Conservation (phyloP, 305 asterid species). For the Fraxinus ornus region DNA sequence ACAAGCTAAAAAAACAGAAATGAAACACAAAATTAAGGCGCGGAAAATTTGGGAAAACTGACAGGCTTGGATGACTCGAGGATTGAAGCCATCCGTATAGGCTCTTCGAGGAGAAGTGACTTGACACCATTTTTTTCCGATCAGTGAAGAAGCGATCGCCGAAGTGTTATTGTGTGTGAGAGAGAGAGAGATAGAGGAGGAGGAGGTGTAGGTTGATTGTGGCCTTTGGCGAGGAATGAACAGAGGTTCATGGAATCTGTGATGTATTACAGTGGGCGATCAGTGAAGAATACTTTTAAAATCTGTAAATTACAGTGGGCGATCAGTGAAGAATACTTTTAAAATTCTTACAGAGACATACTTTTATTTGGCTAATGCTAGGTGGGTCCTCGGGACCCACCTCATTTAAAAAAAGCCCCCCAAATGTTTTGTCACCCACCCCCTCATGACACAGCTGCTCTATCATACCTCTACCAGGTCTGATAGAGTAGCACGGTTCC, state of each 20-base stretch:
- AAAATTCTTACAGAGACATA: no score
- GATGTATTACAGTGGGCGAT: neutral
- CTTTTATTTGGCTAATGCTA: no score
- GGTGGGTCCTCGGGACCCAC: no score
- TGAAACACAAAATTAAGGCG: neutral
- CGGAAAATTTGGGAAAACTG: neutral
- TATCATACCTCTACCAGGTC: no score
- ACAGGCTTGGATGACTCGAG: conserved; percentile 77
- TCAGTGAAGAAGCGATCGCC: neutral
- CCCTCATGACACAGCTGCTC: no score
- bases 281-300: no score
- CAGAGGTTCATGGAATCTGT: neutral
- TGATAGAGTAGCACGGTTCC: no score
- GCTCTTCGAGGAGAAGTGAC: conserved; percentile 71
- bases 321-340: no score
- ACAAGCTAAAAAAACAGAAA: neutral
- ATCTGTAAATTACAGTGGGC: no score
- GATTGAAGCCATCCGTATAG: conserved; percentile 65
- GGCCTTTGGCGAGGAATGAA: neutral
- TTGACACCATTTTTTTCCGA: conserved; percentile 47
- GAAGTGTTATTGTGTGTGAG: neutral
- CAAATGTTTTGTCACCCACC: no score
- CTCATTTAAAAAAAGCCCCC: no score
- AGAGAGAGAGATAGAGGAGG: no score
- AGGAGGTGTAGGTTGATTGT: neutral